Base-by-base conservation (phyloP, 2,329 filamentous ascomycete species). In the Fusarium neocosmosporiellum region DNA sequence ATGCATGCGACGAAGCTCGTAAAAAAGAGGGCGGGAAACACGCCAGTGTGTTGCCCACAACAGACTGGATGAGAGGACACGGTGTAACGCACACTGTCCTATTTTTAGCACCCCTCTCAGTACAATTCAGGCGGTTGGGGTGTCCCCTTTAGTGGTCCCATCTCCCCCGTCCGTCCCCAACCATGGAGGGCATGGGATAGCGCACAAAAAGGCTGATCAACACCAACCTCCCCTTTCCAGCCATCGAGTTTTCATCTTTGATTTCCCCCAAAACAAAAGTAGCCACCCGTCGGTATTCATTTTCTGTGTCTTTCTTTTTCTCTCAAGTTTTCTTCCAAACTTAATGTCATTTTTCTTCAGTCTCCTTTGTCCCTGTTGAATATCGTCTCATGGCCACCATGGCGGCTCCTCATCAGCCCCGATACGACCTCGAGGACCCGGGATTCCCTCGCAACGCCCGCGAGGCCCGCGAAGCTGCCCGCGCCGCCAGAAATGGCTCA, bases 381-480 rank as follows among this genome's bases (percentile, higher is more conserved):
- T 66, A 34, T 41, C 34, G 33, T 39, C 37, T 34, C 48, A 74
- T 74, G 72, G 71, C 72, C 18, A 55, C 71, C 31, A 73, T 73
- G 71, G 65, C 71, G 33, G 61, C 67, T 57, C 64, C 70, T 50
- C 61, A 73, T 7, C 72, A 74, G 18, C 72, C 65, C 14, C 65
- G 71, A 59, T 74, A 74, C 63, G 69, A 54, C 7, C 63, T 74
- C 4, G 71, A 74, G 11, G 72, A 74, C 7, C 72, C 71, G 7
- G 72, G 69, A 14, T 74, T 50, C 11, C 75, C 75, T 66, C 75
- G 76, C 24, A 77, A 69, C 54, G 72, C 76, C 33, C 76, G 76
- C 14, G 76, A 78, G 37, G 73, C 74, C 14, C 76, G 76, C 37
- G 73, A 75, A 60, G 74, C 69, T 48, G 73, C 76, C 16, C 68